phyloP scores from a whole-genome alignment of 2,329 filamentous ascomycete species.

The Stachybotrys elegans region DNA sequence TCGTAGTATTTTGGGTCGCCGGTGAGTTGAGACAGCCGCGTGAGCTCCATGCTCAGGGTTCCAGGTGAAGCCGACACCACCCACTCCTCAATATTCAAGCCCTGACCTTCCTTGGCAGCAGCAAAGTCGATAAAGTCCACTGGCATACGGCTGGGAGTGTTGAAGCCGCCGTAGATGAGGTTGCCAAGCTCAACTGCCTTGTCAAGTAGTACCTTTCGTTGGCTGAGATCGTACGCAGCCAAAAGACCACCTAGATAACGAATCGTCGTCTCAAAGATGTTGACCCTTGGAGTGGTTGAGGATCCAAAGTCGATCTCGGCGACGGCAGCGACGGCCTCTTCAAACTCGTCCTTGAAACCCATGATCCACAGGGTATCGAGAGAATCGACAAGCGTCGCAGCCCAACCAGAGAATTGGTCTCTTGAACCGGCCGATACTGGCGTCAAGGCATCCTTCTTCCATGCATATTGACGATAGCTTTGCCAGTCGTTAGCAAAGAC shows the following conservation, averaged over 20 bases:
- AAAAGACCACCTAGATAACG: constrained; percentile 66
- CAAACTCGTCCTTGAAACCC: constrained; percentile 61
- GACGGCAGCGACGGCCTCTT: constrained; percentile 54
- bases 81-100: constrained; percentile 23
- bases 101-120: constrained; percentile 28
- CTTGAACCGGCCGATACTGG: constrained; percentile 48
- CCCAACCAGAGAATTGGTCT: constrained; percentile 62
- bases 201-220: constrained; percentile 46
- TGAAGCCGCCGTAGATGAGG: constrained; percentile 61
- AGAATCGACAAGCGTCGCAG: constrained; percentile 61
- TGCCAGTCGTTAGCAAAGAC: constrained; percentile 32
- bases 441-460: constrained; percentile 58
- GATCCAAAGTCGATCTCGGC: constrained; percentile 56
- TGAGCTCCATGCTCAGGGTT: constrained; percentile 68
- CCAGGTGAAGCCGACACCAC: constrained; percentile 48
- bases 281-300: constrained; percentile 43
- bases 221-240: constrained; percentile 64
- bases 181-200: constrained; percentile 62
- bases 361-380: constrained; percentile 72
- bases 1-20: constrained; percentile 70
- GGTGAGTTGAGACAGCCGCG: constrained; percentile 67
- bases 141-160: constrained; percentile 65
- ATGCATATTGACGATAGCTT: constrained; percentile 44
- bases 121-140: constrained; percentile 41
- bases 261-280: constrained; percentile 68